phyloP scores from a whole-genome alignment of 495 filamentous ascomycete species.

The Aspergillus hancockii region DNA sequence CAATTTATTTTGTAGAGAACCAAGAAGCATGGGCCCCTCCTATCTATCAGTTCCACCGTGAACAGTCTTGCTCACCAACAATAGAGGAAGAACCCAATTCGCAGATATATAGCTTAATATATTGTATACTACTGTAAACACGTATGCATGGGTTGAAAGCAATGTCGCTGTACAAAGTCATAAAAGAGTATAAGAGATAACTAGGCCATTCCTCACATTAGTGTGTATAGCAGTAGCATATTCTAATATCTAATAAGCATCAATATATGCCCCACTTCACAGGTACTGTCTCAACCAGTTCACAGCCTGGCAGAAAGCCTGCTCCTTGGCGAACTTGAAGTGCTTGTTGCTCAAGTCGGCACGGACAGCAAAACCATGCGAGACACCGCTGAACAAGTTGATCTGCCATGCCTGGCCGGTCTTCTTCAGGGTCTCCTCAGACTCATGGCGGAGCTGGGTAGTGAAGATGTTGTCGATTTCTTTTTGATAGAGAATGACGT shows the following conservation, averaged over 20 bases:
- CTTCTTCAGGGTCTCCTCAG: constrained; percentile 61
- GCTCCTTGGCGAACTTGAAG: constrained; percentile 79
- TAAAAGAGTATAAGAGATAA: neutral
- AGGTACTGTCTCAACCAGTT: constrained; percentile 71
- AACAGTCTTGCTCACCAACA: neutral
- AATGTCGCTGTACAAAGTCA: constrained; percentile 1
- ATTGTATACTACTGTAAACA: too few species aligned
- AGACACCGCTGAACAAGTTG: constrained; percentile 72
- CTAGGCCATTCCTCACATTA: constrained; percentile 10
- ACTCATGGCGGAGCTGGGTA: constrained; percentile 65
- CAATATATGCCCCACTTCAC: constrained; percentile 30
- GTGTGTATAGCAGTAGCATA: neutral
- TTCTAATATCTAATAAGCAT: neutral
- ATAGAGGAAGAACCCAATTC: neutral
- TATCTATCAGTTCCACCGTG: too few species aligned
- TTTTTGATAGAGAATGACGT: constrained; percentile 29
- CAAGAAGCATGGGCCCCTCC: neutral
- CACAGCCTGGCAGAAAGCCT: constrained; percentile 79
- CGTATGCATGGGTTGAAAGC: neutral
- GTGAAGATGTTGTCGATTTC: constrained; percentile 83
- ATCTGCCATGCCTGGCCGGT: constrained; percentile 74
- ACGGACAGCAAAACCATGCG: constrained; percentile 80
- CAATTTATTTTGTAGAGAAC: neutral
- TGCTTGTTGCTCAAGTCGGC: constrained; percentile 59
- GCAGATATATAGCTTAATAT: too few species aligned